These are phyloP conservation scores for Hanseniaspora thailandica DNA, from an alignment of 805 yeast species.

Conservation along the genomic window DNA sequence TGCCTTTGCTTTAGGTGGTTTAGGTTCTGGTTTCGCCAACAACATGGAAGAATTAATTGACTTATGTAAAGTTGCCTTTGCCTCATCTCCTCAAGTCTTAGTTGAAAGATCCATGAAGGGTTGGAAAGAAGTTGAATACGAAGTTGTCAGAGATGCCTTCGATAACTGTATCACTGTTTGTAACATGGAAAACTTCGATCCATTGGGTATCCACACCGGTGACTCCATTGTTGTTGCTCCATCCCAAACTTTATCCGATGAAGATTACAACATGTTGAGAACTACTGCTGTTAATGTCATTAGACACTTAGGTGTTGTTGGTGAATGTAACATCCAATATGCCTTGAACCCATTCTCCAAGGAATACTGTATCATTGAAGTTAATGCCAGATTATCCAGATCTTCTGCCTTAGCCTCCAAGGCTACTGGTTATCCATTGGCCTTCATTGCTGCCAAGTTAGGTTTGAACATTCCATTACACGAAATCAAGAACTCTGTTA, in stretches of 20 bases:
- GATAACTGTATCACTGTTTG: slow-evolving; percentile 97
- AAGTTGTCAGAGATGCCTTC: slow-evolving; percentile 91
- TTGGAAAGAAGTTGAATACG: slow-evolving; percentile 98
- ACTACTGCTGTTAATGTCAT: slow-evolving; percentile 94
- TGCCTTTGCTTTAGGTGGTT: slow-evolving; percentile 93
- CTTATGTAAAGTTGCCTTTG: slow-evolving; percentile 77
- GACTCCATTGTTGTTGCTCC: slow-evolving; percentile 99
- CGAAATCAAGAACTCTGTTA: slow-evolving; percentile 90
- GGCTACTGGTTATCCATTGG: slow-evolving; percentile 97
- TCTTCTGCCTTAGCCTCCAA: slow-evolving; percentile 96
- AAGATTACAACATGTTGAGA: slow-evolving; percentile 95
- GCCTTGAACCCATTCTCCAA: slow-evolving; percentile 92
- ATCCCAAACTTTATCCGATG: slow-evolving; percentile 91
- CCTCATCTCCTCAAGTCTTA: slow-evolving; percentile 85
- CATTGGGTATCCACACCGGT: slow-evolving; percentile 96
- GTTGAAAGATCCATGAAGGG: slow-evolving; percentile 97
- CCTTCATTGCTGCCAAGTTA: slow-evolving; percentile 96
- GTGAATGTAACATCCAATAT: slow-evolving; percentile 97
- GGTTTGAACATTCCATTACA: slow-evolving; percentile 91
- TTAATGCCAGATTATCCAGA: slow-evolving; percentile 90
- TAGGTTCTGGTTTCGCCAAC: slow-evolving; percentile 93
- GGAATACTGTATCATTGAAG: slow-evolving; percentile 94
- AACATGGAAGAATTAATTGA: slow-evolving; percentile 72
- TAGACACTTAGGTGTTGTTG: slow-evolving; percentile 96
- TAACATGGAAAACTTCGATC: slow-evolving; percentile 98